phyloP scores from a whole-genome alignment of 768 basidiomycete species.

The Kwoniella heveanensis region DNA sequence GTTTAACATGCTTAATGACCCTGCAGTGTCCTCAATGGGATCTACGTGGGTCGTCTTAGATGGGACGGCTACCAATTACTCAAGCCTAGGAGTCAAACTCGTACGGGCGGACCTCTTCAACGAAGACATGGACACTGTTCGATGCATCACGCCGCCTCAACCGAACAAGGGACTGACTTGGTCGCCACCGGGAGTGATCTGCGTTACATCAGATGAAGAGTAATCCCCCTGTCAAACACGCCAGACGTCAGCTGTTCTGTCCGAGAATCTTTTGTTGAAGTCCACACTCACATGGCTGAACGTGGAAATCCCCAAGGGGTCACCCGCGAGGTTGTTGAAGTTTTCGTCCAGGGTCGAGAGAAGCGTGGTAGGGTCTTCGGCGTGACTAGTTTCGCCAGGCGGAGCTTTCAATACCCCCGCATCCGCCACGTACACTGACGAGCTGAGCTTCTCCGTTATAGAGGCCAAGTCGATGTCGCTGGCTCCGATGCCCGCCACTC shows the following conservation, averaged over 20 bases:
- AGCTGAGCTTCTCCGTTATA: constrained; percentile 31
- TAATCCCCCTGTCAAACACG: neutral
- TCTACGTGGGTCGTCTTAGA: too few species aligned
- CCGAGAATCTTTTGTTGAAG: neutral
- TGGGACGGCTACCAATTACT: too few species aligned
- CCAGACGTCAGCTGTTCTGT: neutral
- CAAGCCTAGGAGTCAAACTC: too few species aligned
- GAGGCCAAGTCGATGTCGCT: constrained; percentile 32
- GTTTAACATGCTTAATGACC: too few species aligned
- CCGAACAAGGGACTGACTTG: neutral
- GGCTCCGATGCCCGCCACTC: constrained; percentile 25
- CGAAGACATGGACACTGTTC: too few species aligned
- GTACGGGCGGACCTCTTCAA: too few species aligned
- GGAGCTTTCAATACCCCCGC: constrained; percentile 27
- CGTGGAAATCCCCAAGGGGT: neutral
- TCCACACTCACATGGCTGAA: neutral
- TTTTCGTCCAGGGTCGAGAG: neutral
- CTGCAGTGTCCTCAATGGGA: too few species aligned
- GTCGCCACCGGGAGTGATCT: neutral
- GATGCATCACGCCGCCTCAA: neutral
- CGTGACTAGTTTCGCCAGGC: neutral
- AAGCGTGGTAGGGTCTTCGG: neutral
- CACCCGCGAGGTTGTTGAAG: neutral
- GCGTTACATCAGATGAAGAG: neutral
- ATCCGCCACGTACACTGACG: constrained; percentile 28